Conservation (phyloP, 768 basidiomycete genomes). For the Boletus eberwhitei region DNA sequence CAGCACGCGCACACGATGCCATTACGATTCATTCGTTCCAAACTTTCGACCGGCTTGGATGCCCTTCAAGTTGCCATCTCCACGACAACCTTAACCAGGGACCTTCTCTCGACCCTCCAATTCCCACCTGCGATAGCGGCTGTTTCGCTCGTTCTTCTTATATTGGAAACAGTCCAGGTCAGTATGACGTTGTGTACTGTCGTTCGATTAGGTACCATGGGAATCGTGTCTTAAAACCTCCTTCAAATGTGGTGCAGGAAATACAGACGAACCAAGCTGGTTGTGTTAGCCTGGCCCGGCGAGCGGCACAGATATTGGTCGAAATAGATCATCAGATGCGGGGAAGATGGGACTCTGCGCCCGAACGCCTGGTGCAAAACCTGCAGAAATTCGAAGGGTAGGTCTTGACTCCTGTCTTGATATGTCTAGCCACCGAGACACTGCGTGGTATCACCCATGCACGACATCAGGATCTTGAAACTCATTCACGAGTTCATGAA, state of each 20-base stretch:
- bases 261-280: conserved; percentile 38
- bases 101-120: conserved; percentile 33
- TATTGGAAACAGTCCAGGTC: conserved; percentile 47
- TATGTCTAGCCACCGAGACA: neutral
- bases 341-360: conserved; percentile 42
- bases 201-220: neutral
- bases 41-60: conserved; percentile 18
- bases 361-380: conserved; percentile 38
- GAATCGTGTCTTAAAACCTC: neutral
- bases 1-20: conserved; percentile 22
- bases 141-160: conserved; percentile 38
- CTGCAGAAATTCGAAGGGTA: conserved; percentile 41
- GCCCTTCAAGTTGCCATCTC: conserved; percentile 31
- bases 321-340: conserved; percentile 46
- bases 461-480: conserved; percentile 33
- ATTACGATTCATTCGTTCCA: conserved; percentile 28
- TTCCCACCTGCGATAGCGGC: conserved; percentile 45
- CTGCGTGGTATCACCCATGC: neutral
- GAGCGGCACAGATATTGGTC: conserved; percentile 40
- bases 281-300: conserved; percentile 38
- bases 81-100: conserved; percentile 28
- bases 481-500: conserved; percentile 41
- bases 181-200: neutral
- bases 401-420: conserved; percentile 4
- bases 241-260: conserved; percentile 12